Percentiles rank a stretch among this genome's conserved stretches.
These are phyloP conservation scores for Fusarium annulatum DNA, from an alignment of 2,329 filamentous ascomycete species.

Conservation along the genomic window DNA sequence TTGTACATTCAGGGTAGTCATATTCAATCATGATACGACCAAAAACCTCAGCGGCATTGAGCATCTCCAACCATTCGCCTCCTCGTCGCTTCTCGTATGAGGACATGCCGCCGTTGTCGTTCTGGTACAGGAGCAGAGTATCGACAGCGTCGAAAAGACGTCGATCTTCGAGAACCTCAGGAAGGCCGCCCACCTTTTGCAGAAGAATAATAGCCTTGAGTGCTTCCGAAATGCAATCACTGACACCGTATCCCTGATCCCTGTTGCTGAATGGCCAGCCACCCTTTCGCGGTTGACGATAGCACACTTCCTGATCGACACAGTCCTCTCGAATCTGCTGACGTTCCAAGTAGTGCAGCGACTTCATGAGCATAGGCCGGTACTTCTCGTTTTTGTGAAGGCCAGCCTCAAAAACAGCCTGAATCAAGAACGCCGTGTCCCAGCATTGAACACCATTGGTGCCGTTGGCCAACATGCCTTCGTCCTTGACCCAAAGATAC, in stretches of 20 bases:
- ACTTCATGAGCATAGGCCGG: conserved; percentile 84
- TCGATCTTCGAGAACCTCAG: conserved; percentile 77
- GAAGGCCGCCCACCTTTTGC: conserved; percentile 81
- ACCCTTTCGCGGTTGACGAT: conserved; percentile 90
- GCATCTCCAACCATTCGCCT: conserved; percentile 79
- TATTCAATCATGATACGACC: conserved; percentile 99
- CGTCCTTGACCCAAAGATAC: conserved; percentile 89
- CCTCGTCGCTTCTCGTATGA: conserved; percentile 90
- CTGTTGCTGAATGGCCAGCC: conserved; percentile 96
- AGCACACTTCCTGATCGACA: conserved; percentile 80
- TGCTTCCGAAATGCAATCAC: conserved; percentile 92
- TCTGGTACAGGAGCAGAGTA: conserved; percentile 91
- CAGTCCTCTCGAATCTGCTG: conserved; percentile 92
- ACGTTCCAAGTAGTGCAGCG: conserved; percentile 85
- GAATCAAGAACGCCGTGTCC: conserved; percentile 93
- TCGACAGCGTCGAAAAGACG: conserved; percentile 90
- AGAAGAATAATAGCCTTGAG: conserved; percentile 87
- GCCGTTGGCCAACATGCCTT: conserved; percentile 94
- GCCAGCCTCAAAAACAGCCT: conserved; percentile 82
- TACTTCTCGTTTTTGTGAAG: conserved; percentile 82
- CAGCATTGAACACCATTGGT: conserved; percentile 98
- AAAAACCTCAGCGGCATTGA: conserved; percentile 97
- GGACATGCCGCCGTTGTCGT: conserved; percentile 83
- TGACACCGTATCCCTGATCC: conserved; percentile 93
- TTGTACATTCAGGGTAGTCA: conserved; percentile 97